These are phyloP conservation scores for Thelephora ganbajun DNA, from an alignment of 768 basidiomycete species.

Conservation along the genomic window DNA sequence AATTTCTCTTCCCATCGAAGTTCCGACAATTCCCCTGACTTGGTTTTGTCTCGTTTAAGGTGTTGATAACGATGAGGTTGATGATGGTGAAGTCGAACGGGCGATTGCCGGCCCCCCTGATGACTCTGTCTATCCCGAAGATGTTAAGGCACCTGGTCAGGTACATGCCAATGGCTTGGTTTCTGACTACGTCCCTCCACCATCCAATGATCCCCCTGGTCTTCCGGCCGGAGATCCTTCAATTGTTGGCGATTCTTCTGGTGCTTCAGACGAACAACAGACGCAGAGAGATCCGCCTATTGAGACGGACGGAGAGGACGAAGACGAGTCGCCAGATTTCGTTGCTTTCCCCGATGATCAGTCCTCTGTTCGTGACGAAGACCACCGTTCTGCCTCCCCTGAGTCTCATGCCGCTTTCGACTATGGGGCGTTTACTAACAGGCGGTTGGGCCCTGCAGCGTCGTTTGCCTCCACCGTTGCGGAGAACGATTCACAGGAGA, in stretches of 20 bases:
- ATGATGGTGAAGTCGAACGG: conserved; percentile 11
- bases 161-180: too few relatives aligned
- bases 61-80: conserved; percentile 27
- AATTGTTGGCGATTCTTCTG: too few relatives aligned
- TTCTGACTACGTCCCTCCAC: too few relatives aligned
- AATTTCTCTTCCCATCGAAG: conserved; percentile 9
- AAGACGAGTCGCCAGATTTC: conserved; percentile 9
- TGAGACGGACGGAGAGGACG: too few relatives aligned
- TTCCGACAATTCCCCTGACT: conserved; percentile 47
- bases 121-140: too few relatives aligned
- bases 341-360: conserved; percentile 12
- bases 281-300: too few relatives aligned
- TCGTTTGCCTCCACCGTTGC: conserved; percentile 41
- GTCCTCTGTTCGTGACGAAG: not conserved
- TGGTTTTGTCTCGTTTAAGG: conserved; percentile 32
- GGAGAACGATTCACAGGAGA: conserved; percentile 23
- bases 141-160: too few relatives aligned
- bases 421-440: conserved; percentile 11
- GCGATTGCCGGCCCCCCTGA: conserved; percentile 9
- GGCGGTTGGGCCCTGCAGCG: conserved; percentile 26
- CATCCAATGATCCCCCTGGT: too few relatives aligned
- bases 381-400: conserved; percentile 9
- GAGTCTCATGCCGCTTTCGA: conserved; percentile 20
- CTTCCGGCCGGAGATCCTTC: too few relatives aligned
- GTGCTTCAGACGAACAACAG: too few relatives aligned